Conservation (phyloP, 2,329 filamentous ascomycete genomes). For the Neophaeococcomyces aloes region DNA sequence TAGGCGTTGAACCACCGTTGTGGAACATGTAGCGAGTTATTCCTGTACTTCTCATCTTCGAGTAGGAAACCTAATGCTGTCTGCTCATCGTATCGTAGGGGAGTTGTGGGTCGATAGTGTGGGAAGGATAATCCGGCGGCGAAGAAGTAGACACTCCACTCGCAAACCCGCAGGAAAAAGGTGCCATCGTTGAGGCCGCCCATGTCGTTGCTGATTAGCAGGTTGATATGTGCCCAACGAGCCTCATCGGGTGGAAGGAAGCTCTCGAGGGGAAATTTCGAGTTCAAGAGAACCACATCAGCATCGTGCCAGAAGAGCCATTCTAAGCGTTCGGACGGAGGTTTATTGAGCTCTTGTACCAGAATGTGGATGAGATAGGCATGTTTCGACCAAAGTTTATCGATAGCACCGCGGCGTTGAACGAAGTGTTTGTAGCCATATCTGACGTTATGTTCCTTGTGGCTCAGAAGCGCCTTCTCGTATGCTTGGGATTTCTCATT, state of each 20-base stretch:
- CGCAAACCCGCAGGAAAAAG: conserved; percentile 27
- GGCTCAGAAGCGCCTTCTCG: conserved; percentile 28
- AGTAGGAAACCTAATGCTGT: conserved; percentile 11
- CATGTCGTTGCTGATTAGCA: conserved; percentile 26
- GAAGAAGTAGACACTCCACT: conserved; percentile 27
- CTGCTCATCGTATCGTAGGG: conserved; percentile 21
- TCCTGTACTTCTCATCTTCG: conserved; percentile 8
- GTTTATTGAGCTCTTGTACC: conserved; percentile 27
- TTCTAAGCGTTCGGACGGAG: conserved; percentile 24
- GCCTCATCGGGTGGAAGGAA: conserved; percentile 25
- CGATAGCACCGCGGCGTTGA: neutral
- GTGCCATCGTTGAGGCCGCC: conserved; percentile 28
- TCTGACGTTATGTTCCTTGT: conserved; percentile 15
- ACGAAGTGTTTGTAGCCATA: conserved; percentile 11
- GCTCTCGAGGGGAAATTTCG: conserved; percentile 25
- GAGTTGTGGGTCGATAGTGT: conserved; percentile 17
- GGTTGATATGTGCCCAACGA: conserved; percentile 23
- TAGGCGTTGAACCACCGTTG: conserved; percentile 18
- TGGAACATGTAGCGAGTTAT: conserved; percentile 11
- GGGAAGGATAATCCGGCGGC: conserved; percentile 24
- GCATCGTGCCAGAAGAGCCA: conserved; percentile 31
- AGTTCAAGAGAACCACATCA: conserved; percentile 28
- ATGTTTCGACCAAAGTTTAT: conserved; percentile 18
- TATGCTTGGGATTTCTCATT: conserved; percentile 23
- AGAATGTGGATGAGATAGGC: conserved; percentile 23